These are phyloP conservation scores for Hemisphaericaspora lyxosophila DNA, from an alignment of 1,139 yeast species.

Conservation along the genomic window DNA sequence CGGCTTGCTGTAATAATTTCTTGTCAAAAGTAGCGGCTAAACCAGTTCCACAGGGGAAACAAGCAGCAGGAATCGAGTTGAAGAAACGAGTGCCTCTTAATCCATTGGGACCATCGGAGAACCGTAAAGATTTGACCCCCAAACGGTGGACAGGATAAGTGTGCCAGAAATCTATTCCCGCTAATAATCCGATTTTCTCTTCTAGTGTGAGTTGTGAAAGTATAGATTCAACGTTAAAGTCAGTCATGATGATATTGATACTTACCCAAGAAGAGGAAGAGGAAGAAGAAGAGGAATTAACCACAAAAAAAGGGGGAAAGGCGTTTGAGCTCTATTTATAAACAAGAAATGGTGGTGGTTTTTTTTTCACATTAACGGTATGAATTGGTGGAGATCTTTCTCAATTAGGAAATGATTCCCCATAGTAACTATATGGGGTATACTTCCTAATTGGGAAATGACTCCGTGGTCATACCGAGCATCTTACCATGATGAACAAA, in stretches of 20 bases:
- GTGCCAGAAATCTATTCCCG: slow-evolving; percentile 58
- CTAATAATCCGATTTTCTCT: slow-evolving; percentile 49
- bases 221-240: slow-evolving; percentile 43
- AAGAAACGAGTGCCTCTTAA: slow-evolving; percentile 34
- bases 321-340: no score
- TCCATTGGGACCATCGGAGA: slow-evolving; percentile 39
- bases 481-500: no score
- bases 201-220: slow-evolving; percentile 40
- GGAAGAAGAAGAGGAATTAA: slow-evolving; percentile 1
- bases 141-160: slow-evolving; percentile 48
- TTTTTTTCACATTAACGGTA: no score
- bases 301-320: no score
- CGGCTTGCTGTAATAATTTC: slow-evolving; percentile 26
- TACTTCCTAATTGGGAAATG: no score
- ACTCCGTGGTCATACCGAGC: no score
- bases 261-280: background rate
- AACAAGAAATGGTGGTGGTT: no score
- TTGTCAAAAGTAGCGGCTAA: slow-evolving; percentile 45
- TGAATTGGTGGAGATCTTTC: no score
- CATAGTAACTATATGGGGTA: no score
- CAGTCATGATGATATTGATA: background rate
- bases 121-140: slow-evolving; percentile 31
- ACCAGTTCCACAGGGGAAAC: slow-evolving; percentile 41
- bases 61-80: slow-evolving; percentile 31
- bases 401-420: no score